Conservation (phyloP, 495 filamentous ascomycete genomes). For the Haplographium delicatum region DNA sequence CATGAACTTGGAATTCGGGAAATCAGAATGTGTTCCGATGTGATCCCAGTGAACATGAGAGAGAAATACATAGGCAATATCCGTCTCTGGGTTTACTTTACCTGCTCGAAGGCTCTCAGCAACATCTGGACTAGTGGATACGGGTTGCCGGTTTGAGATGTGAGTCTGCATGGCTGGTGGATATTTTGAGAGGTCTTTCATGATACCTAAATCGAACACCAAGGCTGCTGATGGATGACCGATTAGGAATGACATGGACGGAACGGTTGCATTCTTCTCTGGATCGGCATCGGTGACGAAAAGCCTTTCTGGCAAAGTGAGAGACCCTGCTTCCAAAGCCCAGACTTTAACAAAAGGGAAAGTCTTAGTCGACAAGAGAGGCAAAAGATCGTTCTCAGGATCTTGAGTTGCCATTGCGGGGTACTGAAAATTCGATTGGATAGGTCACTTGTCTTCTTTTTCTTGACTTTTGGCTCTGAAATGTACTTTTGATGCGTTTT, state of each 20-base stretch:
- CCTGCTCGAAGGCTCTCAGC: conserved; percentile 30
- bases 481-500: too few species aligned
- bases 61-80: conserved; percentile 41
- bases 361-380: too few species aligned
- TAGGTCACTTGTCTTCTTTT: too few species aligned
- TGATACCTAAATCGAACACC: conserved; percentile 48
- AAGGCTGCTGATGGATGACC: conserved; percentile 15
- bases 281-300: conserved; percentile 33
- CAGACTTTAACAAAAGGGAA: conserved; percentile 1
- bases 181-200: conserved; percentile 35
- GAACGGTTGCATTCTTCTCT: conserved; percentile 27
- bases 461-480: too few species aligned
- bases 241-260: conserved; percentile 37
- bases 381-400: too few species aligned
- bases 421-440: too few species aligned
- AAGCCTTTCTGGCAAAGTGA: conserved; percentile 32
- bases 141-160: conserved; percentile 34
- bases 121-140: conserved; percentile 33
- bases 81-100: conserved; percentile 18
- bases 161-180: conserved; percentile 33
- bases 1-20: conserved; percentile 35
- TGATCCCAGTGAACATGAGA: conserved; percentile 52
- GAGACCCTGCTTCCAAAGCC: conserved; percentile 2
- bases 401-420: too few species aligned
- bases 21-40: conserved; percentile 41